phyloP scores from a whole-genome alignment of 192 early-diverging fungal species.

The Glomus cerebriforme region DNA sequence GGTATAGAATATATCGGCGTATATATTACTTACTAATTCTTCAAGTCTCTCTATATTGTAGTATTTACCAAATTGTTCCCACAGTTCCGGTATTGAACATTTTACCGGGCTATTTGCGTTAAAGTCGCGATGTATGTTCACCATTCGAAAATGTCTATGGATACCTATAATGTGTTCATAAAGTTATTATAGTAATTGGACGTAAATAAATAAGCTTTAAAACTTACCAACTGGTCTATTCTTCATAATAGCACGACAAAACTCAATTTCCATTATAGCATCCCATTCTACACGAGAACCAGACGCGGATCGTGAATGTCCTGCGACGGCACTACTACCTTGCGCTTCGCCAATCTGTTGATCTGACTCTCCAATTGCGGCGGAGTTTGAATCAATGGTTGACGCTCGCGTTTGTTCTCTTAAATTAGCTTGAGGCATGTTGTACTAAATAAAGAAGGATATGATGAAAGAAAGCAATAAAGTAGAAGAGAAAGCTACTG shows the following conservation, averaged over 20 bases:
- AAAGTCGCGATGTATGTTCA: constrained; percentile 42
- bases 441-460: background rate
- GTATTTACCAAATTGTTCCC: constrained; percentile 40
- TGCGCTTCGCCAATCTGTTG: too few relatives aligned
- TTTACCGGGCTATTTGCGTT: constrained; percentile 39
- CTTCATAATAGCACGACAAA: constrained; percentile 44
- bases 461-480: background rate
- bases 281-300: constrained; percentile 40
- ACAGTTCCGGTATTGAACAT: constrained; percentile 44
- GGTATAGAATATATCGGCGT: background rate
- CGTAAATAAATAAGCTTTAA: background rate
- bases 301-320: too few relatives aligned
- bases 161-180: constrained; percentile 35
- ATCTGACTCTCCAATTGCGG: too few relatives aligned
- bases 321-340: too few relatives aligned
- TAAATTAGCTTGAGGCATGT: too few relatives aligned
- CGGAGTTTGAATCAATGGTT: too few relatives aligned
- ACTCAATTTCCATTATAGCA: constrained; percentile 44
- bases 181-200: background rate
- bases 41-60: constrained; percentile 46
- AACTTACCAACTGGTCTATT: constrained; percentile 51
- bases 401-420: too few relatives aligned
- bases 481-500: too few relatives aligned
- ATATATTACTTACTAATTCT: constrained; percentile 38
- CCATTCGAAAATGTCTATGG: constrained; percentile 52